These are phyloP conservation scores for Cladosporium sp. DNA, from an alignment of 2,329 filamentous ascomycete genomes.

Conservation along the genomic window DNA sequence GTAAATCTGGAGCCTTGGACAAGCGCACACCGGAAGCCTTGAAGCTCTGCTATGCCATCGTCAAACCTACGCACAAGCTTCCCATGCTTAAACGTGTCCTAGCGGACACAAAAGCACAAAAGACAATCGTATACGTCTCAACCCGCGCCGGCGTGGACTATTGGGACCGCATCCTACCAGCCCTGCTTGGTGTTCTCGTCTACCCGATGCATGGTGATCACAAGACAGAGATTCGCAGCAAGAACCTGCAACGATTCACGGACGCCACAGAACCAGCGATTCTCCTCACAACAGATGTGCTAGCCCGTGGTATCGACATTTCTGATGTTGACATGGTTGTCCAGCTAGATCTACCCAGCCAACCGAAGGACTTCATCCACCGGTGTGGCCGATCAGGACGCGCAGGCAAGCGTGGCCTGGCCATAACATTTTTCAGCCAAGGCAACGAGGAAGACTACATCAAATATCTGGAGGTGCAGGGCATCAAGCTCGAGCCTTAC, in stretches of 20 bases:
- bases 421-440: constrained; percentile 77
- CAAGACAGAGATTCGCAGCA: constrained; percentile 75
- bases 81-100: constrained; percentile 67
- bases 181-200: constrained; percentile 62
- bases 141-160: constrained; percentile 95
- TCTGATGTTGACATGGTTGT: constrained; percentile 86
- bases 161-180: constrained; percentile 72
- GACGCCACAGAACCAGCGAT: constrained; percentile 69
- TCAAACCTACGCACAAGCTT: constrained; percentile 72
- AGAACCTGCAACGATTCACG: constrained; percentile 78
- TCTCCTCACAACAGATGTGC: constrained; percentile 86
- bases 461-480: constrained; percentile 59
- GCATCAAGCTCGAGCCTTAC: constrained; percentile 27
- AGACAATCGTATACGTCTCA: constrained; percentile 85
- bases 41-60: constrained; percentile 79
- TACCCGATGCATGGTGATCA: constrained; percentile 90
- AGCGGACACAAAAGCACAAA: constrained; percentile 57
- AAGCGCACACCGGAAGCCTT: constrained; percentile 84
- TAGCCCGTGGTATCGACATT: constrained; percentile 84
- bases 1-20: constrained; percentile 66
- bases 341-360: constrained; percentile 77
- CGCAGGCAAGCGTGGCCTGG: constrained; percentile 66
- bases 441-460: constrained; percentile 87
- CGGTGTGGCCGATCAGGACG: constrained; percentile 58
- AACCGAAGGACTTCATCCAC: constrained; percentile 77